Base-by-base conservation (phyloP, 2,329 filamentous ascomycete genomes). In the Cephalotrichum gorgonifer region DNA sequence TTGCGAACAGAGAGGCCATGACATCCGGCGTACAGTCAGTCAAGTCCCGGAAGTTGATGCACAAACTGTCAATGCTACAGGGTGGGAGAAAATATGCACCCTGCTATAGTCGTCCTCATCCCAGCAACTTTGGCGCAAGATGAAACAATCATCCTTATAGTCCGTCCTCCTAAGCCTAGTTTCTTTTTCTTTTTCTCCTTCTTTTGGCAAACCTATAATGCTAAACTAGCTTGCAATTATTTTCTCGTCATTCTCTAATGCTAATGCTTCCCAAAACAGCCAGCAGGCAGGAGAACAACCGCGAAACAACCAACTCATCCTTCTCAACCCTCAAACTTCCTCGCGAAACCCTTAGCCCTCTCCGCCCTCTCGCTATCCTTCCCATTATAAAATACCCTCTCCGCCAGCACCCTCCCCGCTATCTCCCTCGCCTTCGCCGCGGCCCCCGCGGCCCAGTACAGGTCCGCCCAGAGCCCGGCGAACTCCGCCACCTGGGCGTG, bases 341-440 rank as follows among this genome's bases (percentile, higher is more conserved):
- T 43, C 15, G 33, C 39, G 12, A 43, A n/a, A 4, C 8, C 46
- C 12, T 27, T 48, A 2, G 35, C 46, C 38, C 43, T 48, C 26
- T 48, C 38, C 27, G 26, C 46, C 27, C 46, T 48, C 38, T 48
- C 46, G 11, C 46, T 48, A 31, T 48, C 46, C 26, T n/a, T 27
- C 5, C 46, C 38, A 6, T 31, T 48, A 33, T 43, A 48, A 26
- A 48, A 48, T 15, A 48, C 35, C 39, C 38, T 42, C 27, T 22
- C 26, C 25, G 20, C 7, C 46, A 48, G n/a, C 0, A 38, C 46
- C 15, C 39, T 22, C 14, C 8, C 12, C 11, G 46, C 46, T 14
- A 43, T 22, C 11, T 23, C 46, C 20, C 46, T 42, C 26, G 46
- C 46, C 25, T 30, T 31, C 17, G 22, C 27, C 26, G 4, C 17